Percentiles rank a stretch among this genome's conserved stretches.
Conservation (phyloP, 1,139 yeast genomes). For the Pichiaceae sp. region DNA sequence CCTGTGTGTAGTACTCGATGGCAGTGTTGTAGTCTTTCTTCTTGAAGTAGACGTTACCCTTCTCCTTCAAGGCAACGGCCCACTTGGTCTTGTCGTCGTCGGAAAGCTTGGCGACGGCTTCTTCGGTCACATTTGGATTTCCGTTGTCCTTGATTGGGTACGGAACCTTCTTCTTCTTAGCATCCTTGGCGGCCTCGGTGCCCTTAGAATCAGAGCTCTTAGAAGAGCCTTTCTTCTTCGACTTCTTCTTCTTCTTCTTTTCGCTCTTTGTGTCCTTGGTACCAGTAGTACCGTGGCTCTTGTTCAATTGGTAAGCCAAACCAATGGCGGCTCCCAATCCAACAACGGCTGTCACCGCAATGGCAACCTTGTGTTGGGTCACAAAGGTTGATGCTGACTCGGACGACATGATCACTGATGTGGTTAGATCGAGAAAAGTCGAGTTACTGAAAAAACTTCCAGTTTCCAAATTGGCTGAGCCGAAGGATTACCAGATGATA, state of each 20-base stretch:
- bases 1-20: slow-evolving; percentile 67
- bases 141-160: slow-evolving; percentile 31
- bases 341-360: slow-evolving; percentile 51
- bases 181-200: slow-evolving; percentile 4
- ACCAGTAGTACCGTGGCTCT: slow-evolving; percentile 18
- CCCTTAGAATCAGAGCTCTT: slow-evolving; percentile 23
- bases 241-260: slow-evolving; percentile 29
- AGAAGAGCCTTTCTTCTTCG: slow-evolving; percentile 17
- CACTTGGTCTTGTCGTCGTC: slow-evolving; percentile 54
- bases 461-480: too few relatives aligned
- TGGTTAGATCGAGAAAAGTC: too few relatives aligned
- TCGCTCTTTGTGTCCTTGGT: slow-evolving; percentile 29
- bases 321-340: slow-evolving; percentile 60
- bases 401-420: neutral
- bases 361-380: slow-evolving; percentile 44
- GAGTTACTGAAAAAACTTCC: too few relatives aligned
- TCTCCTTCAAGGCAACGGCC: slow-evolving; percentile 76
- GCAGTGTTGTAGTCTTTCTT: slow-evolving; percentile 62
- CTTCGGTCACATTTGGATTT: slow-evolving; percentile 46
- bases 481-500: too few relatives aligned
- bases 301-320: slow-evolving; percentile 40
- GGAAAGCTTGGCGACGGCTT: slow-evolving; percentile 36
- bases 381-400: slow-evolving; percentile 2
- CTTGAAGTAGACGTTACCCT: slow-evolving; percentile 79
- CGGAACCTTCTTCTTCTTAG: slow-evolving; percentile 11